Evolutionary conservation across 139 green algal species (phyloP).

Genomic region (Dunaliella primolecta): DNA sequence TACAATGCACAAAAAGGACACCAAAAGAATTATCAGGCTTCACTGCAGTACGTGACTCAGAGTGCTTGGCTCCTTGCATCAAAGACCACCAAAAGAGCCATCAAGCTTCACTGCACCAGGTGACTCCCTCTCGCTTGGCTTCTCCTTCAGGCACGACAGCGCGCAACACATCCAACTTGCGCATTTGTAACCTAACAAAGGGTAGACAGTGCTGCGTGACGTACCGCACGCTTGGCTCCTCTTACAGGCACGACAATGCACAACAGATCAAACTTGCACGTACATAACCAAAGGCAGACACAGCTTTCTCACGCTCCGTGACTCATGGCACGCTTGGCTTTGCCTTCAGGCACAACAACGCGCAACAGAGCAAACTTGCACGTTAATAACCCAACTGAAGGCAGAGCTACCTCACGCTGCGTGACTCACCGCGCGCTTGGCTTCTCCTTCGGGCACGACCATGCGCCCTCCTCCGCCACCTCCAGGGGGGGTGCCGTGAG

Average conservation of each 20-base stretch:
- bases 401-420: neutral
- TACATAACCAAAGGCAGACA: neutral
- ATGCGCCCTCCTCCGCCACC: conserved; percentile 20
- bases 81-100: too few relatives aligned
- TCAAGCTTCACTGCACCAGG: too few relatives aligned
- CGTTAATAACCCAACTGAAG: neutral
- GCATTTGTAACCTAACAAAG: too few relatives aligned
- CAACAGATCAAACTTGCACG: neutral
- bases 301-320: neutral
- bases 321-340: conserved; percentile 38
- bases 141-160: conserved; percentile 40
- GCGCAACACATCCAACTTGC: too few relatives aligned
- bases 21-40: too few relatives aligned
- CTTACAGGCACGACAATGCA: conserved; percentile 34
- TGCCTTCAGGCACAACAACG: conserved; percentile 35
- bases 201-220: too few relatives aligned
- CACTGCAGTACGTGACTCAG: too few relatives aligned
- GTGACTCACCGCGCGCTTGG: conserved; percentile 34
- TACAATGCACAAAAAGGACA: too few relatives aligned
- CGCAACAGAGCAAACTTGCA: neutral
- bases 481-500: too few relatives aligned
- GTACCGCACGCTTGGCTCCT: conserved; percentile 44
- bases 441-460: conserved; percentile 37
- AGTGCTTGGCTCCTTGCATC: too few relatives aligned
- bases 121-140: conserved; percentile 33